Evolutionary conservation across 1,284 basidiomycete genomes (phyloP).

Genomic region (Ceratobasidium sp.): DNA sequence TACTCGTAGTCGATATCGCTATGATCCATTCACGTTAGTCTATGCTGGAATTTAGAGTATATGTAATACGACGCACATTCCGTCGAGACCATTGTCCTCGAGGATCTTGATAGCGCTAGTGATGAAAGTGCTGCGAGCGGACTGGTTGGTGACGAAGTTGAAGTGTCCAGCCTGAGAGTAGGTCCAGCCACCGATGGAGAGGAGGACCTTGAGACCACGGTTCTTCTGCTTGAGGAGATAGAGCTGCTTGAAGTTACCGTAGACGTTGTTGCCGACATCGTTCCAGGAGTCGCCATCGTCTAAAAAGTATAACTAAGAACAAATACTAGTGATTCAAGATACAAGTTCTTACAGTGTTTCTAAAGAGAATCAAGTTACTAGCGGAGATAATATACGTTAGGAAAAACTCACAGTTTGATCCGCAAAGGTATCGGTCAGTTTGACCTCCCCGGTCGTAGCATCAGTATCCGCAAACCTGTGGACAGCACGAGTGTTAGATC

Average conservation of each 20-base stretch:
- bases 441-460: constrained; percentile 73
- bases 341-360: constrained; percentile 76
- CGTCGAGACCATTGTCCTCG: constrained; percentile 90
- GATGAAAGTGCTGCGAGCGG: constrained; percentile 79
- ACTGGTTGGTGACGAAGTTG: constrained; percentile 68
- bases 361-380: constrained; percentile 53
- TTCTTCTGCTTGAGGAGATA: constrained; percentile 79
- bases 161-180: constrained; percentile 78
- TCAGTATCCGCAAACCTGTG: constrained; percentile 85
- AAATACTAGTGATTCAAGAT: constrained; percentile 54
- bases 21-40: not conserved
- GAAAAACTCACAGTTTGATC: constrained; percentile 75
- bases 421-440: constrained; percentile 83
- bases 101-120: constrained; percentile 76
- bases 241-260: constrained; percentile 88
- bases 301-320: constrained; percentile 45
- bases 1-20: constrained; percentile 81
- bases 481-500: not conserved
- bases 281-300: constrained; percentile 66
- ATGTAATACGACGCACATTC: constrained; percentile 62
- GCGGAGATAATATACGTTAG: constrained; percentile 2
- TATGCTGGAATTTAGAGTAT: not conserved
- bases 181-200: constrained; percentile 83
- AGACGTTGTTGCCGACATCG: constrained; percentile 65
- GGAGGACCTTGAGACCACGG: constrained; percentile 80